phyloP scores from a whole-genome alignment of 495 filamentous ascomycete species.

The Paragyromitra xinjiangensis region DNA sequence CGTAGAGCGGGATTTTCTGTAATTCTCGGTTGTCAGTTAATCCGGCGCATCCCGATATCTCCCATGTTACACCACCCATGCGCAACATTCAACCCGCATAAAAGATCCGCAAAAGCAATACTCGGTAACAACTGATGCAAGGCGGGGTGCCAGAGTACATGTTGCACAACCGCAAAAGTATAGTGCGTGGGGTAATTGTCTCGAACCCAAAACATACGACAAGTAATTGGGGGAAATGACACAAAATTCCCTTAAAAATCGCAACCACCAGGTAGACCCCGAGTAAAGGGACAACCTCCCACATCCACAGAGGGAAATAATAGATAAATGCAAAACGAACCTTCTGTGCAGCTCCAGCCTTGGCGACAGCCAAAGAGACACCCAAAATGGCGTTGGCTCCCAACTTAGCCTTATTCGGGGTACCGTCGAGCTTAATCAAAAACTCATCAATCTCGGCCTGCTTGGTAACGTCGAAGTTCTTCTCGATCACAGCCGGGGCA shows the following conservation, averaged over 20 bases:
- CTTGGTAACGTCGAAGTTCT: conserved; percentile 95
- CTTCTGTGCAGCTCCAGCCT: conserved; percentile 99
- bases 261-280: not conserved
- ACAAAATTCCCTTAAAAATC: not conserved
- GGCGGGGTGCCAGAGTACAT: conserved; percentile 27
- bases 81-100: conserved; percentile 32
- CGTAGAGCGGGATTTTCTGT: conserved; percentile 89
- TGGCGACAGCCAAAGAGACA: conserved; percentile 93
- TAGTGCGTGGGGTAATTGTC: conserved; percentile 34
- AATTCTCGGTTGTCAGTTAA: conserved; percentile 47
- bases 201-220: conserved; percentile 7
- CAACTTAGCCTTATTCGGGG: conserved; percentile 95
- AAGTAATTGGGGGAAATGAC: not conserved
- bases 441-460: conserved; percentile 92
- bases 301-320: conserved; percentile 12
- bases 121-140: conserved; percentile 30
- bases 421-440: conserved; percentile 95
- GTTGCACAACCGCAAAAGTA: conserved; percentile 24
- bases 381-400: conserved; percentile 99
- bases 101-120: conserved; percentile 47
- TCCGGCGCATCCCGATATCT: conserved; percentile 38
- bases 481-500: conserved; percentile 89
- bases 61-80: conserved; percentile 30
- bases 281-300: conserved; percentile 3
- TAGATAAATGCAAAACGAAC: conserved; percentile 55